phyloP scores from a whole-genome alignment of 2,329 filamentous ascomycete genomes.

The Pezicula carpinea region DNA sequence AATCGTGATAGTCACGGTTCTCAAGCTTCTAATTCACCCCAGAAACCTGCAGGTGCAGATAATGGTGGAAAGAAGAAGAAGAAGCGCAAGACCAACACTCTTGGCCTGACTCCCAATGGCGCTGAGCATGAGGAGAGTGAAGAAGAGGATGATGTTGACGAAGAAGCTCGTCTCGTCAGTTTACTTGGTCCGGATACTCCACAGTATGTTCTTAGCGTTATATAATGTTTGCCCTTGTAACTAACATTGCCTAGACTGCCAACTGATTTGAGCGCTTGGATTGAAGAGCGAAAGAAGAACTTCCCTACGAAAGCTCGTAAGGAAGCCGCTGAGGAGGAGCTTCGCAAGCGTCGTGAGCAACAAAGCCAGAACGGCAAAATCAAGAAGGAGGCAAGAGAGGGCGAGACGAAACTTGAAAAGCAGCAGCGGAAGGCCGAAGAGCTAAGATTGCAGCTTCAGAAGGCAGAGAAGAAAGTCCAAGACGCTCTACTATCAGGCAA shows the following conservation, averaged over 20 bases:
- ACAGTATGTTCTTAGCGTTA: slow-evolving; percentile 27
- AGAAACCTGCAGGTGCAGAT: slow-evolving; percentile 46
- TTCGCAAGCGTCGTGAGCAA: slow-evolving; percentile 25
- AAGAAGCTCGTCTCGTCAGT: slow-evolving; percentile 39
- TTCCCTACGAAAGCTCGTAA: slow-evolving; percentile 75
- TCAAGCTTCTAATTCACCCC: slow-evolving; percentile 26
- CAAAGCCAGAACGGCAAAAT: slow-evolving; percentile 22
- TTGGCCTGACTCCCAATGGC: slow-evolving; percentile 60
- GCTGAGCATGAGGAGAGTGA: slow-evolving; percentile 52
- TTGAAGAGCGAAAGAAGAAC: slow-evolving; percentile 72
- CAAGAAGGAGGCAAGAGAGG: slow-evolving; percentile 38
- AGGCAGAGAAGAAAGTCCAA: slow-evolving; percentile 51
- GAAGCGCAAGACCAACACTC: slow-evolving; percentile 66
- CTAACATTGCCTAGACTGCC: slow-evolving; percentile 33
- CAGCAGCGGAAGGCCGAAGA: slow-evolving; percentile 54
- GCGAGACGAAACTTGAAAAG: slow-evolving; percentile 44
- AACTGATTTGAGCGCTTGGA: slow-evolving; percentile 73
- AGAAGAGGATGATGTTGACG: slow-evolving; percentile 66
- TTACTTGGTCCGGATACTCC: slow-evolving; percentile 30
- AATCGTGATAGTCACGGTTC: slow-evolving; percentile 19
- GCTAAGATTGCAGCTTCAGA: slow-evolving; percentile 59
- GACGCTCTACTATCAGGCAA: slow-evolving; percentile 44
- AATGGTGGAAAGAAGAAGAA: slow-evolving; percentile 52
- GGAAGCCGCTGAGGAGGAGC: slow-evolving; percentile 55
- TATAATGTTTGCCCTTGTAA: slow-evolving; percentile 26